phyloP scores from a whole-genome alignment of 1,139 yeast species.

The Saccharomycopsis phalli region DNA sequence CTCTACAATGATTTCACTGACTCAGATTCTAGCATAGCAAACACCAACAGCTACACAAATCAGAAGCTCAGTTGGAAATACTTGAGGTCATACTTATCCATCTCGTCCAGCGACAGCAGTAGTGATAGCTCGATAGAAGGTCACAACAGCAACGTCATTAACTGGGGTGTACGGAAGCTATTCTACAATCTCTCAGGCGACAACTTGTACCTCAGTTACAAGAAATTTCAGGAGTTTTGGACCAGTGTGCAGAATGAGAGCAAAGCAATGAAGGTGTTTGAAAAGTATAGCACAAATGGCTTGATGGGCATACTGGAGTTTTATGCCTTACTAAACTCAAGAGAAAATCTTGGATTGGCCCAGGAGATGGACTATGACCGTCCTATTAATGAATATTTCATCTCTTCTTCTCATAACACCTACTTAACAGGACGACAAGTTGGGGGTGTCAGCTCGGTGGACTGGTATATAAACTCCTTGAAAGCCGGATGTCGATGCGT shows the following conservation, averaged over 20 bases:
- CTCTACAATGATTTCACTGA: too few relatives aligned
- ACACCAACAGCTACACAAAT: too few relatives aligned
- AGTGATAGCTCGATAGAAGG: too few relatives aligned
- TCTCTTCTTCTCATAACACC: conserved; percentile 93
- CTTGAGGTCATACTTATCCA: background rate
- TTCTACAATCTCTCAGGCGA: background rate
- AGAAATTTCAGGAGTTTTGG: background rate
- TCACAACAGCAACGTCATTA: too few relatives aligned
- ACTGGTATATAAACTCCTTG: conserved; percentile 80
- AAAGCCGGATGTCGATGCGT: conserved; percentile 90
- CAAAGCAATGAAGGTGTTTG: background rate
- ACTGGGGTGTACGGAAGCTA: background rate
- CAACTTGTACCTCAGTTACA: background rate
- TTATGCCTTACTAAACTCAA: background rate
- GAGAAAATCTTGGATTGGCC: background rate
- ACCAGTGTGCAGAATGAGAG: background rate
- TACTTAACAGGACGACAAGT: conserved; percentile 82
- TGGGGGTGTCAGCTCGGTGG: conserved; percentile 86
- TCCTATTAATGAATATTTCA: conserved; percentile 79
- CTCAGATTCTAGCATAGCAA: too few relatives aligned
- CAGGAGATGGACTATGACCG: background rate
- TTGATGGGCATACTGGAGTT: background rate
- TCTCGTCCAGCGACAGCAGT: conserved; percentile 2
- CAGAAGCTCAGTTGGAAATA: conserved; percentile 2
- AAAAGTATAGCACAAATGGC: background rate